These are phyloP conservation scores for Clonostachys sp. DNA, from an alignment of 2,329 filamentous ascomycete genomes.

Conservation along the genomic window DNA sequence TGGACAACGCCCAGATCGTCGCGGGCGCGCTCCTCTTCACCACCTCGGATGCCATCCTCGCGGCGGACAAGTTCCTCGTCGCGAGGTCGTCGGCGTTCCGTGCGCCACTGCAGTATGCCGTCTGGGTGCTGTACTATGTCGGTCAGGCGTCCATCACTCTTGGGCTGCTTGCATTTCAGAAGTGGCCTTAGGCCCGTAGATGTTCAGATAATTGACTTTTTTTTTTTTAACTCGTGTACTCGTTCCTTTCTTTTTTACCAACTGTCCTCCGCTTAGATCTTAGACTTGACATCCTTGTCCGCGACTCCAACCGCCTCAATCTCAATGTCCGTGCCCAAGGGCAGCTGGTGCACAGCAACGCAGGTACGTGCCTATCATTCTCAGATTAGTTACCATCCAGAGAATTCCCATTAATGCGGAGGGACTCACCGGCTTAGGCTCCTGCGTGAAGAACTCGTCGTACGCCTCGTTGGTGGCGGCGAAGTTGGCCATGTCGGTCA, in stretches of 20 bases:
- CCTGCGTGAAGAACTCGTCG: slow-evolving; percentile 37
- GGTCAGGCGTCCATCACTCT: slow-evolving; percentile 23
- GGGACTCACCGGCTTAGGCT: slow-evolving; percentile 38
- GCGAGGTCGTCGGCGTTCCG: slow-evolving; percentile 11
- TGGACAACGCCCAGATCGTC: slow-evolving; percentile 13
- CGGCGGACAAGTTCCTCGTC: slow-evolving; percentile 23
- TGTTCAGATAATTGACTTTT: too few species aligned
- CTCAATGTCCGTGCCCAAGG: slow-evolving; percentile 67
- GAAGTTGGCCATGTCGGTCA: slow-evolving; percentile 63
- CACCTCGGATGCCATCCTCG: slow-evolving; percentile 23
- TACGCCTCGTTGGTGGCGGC: slow-evolving; percentile 53
- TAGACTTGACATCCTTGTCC: neutral
- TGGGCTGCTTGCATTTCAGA: neutral
- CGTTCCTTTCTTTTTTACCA: too few species aligned
- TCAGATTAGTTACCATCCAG: neutral
- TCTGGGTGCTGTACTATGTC: slow-evolving; percentile 27
- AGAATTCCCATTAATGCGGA: neutral
- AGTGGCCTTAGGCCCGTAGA: too few species aligned
- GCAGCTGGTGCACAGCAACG: slow-evolving; percentile 69
- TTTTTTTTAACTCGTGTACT: too few species aligned
- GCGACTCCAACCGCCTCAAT: slow-evolving; percentile 45
- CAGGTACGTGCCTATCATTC: slow-evolving; percentile 49
- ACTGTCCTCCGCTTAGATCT: neutral
- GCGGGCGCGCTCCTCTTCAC: slow-evolving; percentile 22
- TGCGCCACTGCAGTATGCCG: slow-evolving; percentile 21